Conservation (phyloP, 345 rosid species). For the Nephelium lappaceum region DNA sequence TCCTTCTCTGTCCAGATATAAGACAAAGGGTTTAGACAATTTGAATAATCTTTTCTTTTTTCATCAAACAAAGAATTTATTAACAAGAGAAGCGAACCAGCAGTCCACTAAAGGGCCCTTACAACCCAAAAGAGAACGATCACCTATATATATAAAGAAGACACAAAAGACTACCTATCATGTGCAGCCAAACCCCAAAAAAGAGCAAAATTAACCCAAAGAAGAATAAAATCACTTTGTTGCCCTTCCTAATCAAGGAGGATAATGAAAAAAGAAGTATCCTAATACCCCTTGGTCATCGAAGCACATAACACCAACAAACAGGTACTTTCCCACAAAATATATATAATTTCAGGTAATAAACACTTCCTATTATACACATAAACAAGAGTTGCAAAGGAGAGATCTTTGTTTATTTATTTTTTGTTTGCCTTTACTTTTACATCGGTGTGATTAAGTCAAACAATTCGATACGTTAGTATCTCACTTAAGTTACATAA, state of each 20-base stretch:
- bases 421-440: not conserved
- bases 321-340: not conserved
- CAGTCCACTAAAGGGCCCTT: not conserved
- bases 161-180: too few species aligned
- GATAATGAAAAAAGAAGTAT: not conserved
- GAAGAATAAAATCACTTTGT: not conserved
- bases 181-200: not conserved
- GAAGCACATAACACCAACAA: not conserved
- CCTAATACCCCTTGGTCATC: not conserved
- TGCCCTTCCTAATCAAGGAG: not conserved
- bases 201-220: not conserved
- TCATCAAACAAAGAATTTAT: not conserved
- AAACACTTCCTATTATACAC: not conserved
- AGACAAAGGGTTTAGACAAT: not conserved
- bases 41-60: not conserved
- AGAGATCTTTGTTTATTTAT: not conserved
- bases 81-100: not conserved
- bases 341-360: not conserved
- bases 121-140: too few species aligned
- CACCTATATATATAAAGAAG: too few species aligned
- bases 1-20: slow-evolving; percentile 61
- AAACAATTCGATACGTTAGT: not conserved
- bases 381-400: not conserved
- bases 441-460: not conserved
- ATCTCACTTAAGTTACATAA: not conserved